A percentile compares a stretch with the other conserved stretches of the same genome.
These are phyloP conservation scores for Adansonia madagascariensis DNA, from an alignment of 441 rosid genomes.

Conservation along the genomic window DNA sequence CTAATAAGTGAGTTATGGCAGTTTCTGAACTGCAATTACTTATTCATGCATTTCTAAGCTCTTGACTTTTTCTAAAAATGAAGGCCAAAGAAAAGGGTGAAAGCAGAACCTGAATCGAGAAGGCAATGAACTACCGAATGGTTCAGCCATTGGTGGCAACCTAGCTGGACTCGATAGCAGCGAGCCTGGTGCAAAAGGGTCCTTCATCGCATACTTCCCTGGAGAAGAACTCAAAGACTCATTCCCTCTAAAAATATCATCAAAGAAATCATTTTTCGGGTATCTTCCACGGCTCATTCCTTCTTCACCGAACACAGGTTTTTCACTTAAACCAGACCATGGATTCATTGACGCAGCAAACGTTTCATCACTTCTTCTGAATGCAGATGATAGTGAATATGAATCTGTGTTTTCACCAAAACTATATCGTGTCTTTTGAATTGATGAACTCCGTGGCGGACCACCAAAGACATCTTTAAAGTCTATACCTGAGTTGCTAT, in stretches of 20 bases:
- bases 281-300: constrained; percentile 43
- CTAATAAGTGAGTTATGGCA: not conserved
- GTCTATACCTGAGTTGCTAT: constrained; percentile 63
- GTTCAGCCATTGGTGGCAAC: constrained; percentile 56
- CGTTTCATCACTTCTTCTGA: constrained; percentile 33
- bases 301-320: constrained; percentile 89
- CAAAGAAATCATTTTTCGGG: constrained; percentile 55
- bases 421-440: constrained; percentile 50
- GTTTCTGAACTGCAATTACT: too few species aligned
- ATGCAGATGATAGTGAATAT: constrained; percentile 3
- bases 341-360: constrained; percentile 32
- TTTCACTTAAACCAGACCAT: constrained; percentile 53
- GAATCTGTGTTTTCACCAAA: constrained; percentile 45
- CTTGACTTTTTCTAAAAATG: constrained; percentile 18
- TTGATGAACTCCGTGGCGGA: constrained; percentile 74
- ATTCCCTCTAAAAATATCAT: constrained; percentile 68
- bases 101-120: constrained; percentile 70
- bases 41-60: constrained; percentile 11
- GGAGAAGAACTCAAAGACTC: constrained; percentile 56
- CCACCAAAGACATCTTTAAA: constrained; percentile 94
- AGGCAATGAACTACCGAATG: constrained; percentile 50
- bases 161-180: constrained; percentile 62
- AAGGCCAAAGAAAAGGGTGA: constrained; percentile 2
- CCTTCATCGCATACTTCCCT: constrained; percentile 47
- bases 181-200: constrained; percentile 57